A percentile compares a stretch with the other conserved stretches of the same genome.
Evolutionary conservation across 1,284 basidiomycete genomes (phyloP).

Genomic region (Termitomyces sp.): DNA sequence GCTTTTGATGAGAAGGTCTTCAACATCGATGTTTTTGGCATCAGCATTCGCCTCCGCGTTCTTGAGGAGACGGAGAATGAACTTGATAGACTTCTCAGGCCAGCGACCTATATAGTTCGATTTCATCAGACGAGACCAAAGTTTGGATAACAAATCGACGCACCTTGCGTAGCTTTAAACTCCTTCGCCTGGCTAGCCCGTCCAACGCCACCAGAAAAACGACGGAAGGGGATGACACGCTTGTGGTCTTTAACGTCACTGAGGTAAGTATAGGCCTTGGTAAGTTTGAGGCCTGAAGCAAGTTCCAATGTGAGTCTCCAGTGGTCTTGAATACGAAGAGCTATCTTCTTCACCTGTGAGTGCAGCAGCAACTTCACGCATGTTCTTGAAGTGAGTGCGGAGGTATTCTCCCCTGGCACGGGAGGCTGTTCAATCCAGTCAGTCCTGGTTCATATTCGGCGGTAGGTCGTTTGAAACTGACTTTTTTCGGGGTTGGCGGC

Average conservation of each 20-base stretch:
- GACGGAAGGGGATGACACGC: slow-evolving; percentile 94
- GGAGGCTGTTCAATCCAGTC: slow-evolving; percentile 54
- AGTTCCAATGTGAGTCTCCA: slow-evolving; percentile 9
- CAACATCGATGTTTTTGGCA: slow-evolving; percentile 92
- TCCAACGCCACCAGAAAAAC: slow-evolving; percentile 96
- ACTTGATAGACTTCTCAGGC: slow-evolving; percentile 99
- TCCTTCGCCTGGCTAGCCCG: slow-evolving; percentile 97
- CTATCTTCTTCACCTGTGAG: slow-evolving; percentile 57
- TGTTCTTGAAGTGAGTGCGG: slow-evolving; percentile 99
- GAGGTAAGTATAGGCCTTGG: slow-evolving; percentile 96
- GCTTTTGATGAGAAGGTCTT: slow-evolving; percentile 93
- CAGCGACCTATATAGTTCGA: slow-evolving; percentile 74
- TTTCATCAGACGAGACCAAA: neutral
- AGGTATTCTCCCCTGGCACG: slow-evolving; percentile 95
- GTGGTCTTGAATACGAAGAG: neutral
- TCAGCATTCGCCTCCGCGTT: slow-evolving; percentile 99
- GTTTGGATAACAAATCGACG: slow-evolving; percentile 23
- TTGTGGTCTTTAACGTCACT: slow-evolving; percentile 95
- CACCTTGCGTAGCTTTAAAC: slow-evolving; percentile 96
- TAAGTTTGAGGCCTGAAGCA: slow-evolving; percentile 81
- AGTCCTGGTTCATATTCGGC: slow-evolving; percentile 5
- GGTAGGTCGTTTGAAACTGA: slow-evolving; percentile 36
- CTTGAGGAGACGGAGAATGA: slow-evolving; percentile 93
- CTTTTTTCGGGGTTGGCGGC: slow-evolving; percentile 92
- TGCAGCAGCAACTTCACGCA: slow-evolving; percentile 91